phyloP scores from a whole-genome alignment of 1,139 yeast species.

The Blastobotrys persicus region DNA sequence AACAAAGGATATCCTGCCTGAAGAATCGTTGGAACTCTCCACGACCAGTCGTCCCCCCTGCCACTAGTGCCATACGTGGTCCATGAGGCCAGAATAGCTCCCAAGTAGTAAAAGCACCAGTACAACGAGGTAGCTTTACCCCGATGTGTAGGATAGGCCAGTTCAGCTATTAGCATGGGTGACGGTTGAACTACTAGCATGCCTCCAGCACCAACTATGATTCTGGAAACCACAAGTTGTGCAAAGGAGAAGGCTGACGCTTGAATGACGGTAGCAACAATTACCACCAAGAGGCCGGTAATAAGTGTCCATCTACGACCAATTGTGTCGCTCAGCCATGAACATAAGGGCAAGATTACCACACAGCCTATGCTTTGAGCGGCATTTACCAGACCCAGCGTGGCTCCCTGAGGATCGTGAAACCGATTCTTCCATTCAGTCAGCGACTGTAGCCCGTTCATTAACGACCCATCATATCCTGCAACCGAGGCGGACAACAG shows the following conservation, averaged over 20 bases:
- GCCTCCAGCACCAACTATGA: slow-evolving; percentile 49
- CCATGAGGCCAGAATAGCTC: slow-evolving; percentile 57
- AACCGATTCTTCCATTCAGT: slow-evolving; percentile 37
- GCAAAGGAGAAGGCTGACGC: neutral
- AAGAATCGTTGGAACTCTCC: slow-evolving; percentile 46
- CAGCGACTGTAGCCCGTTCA: slow-evolving; percentile 51
- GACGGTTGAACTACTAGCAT: slow-evolving; percentile 37
- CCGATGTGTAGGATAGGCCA: slow-evolving; percentile 45
- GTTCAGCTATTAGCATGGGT: slow-evolving; percentile 44
- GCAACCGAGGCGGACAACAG: slow-evolving; percentile 48
- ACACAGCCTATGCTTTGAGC: slow-evolving; percentile 51
- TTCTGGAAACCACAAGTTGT: slow-evolving; percentile 34
- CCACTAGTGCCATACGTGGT: slow-evolving; percentile 47
- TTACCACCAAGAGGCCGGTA: slow-evolving; percentile 40
- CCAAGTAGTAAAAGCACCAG: slow-evolving; percentile 53
- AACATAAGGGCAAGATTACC: slow-evolving; percentile 28
- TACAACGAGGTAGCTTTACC: slow-evolving; percentile 46
- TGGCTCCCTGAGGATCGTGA: slow-evolving; percentile 44
- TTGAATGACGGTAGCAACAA: slow-evolving; percentile 17
- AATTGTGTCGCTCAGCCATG: slow-evolving; percentile 41
- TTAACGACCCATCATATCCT: slow-evolving; percentile 53
- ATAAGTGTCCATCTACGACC: slow-evolving; percentile 45
- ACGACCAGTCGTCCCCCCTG: slow-evolving; percentile 37
- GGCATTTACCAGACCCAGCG: slow-evolving; percentile 45
- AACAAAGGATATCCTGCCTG: slow-evolving; percentile 44